phyloP scores from a whole-genome alignment of 2,329 filamentous ascomycete genomes.

The Plectosphaerella cucumerina region DNA sequence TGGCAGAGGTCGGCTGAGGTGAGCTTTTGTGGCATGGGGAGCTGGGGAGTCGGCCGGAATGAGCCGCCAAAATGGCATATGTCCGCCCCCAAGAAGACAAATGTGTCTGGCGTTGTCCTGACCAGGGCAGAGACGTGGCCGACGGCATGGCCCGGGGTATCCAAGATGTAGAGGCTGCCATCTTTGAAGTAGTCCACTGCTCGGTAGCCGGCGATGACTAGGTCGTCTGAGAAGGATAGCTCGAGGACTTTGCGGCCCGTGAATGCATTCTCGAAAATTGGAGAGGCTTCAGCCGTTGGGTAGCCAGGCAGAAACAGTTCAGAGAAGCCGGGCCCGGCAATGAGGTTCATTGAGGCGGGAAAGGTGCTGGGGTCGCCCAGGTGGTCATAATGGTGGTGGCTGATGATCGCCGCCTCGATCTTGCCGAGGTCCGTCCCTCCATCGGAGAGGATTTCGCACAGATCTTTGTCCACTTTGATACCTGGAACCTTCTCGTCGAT shows the following conservation, averaged over 20 bases:
- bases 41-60: constrained; percentile 26
- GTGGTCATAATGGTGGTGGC: constrained; percentile 21
- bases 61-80: constrained; percentile 30
- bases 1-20: not conserved
- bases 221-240: not conserved
- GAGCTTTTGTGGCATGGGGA: constrained; percentile 14
- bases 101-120: not conserved
- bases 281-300: constrained; percentile 5
- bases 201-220: not conserved
- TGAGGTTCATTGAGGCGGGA: constrained; percentile 11
- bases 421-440: constrained; percentile 1
- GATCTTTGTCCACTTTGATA: constrained; percentile 2
- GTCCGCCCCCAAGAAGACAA: constrained; percentile 5
- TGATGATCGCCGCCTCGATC: constrained; percentile 5
- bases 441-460: not conserved
- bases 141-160: constrained; percentile 6
- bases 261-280: constrained; percentile 9
- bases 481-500: constrained; percentile 7
- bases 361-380: constrained; percentile 19
- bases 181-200: constrained; percentile 7
- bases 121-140: constrained; percentile 5
- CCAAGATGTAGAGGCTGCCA: constrained; percentile 7
- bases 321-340: constrained; percentile 18
- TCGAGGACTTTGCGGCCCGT: constrained; percentile 4
- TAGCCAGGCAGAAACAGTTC: constrained; percentile 11